Base-by-base conservation (phyloP, 768 basidiomycete species). In the Macrolepiota fuliginosa region DNA sequence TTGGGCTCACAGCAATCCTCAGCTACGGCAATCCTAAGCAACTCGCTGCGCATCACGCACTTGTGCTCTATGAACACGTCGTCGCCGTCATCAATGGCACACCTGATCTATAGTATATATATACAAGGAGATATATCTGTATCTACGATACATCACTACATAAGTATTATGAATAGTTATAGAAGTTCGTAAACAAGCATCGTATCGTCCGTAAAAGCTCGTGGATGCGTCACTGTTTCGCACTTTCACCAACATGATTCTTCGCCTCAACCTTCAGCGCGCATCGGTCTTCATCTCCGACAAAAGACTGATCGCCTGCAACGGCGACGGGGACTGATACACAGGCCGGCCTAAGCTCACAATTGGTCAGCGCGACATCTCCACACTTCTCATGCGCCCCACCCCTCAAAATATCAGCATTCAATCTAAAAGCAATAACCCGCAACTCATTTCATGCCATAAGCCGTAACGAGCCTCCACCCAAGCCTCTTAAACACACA, bases 351-450 rank as follows among this genome's bases (percentile, higher is more conserved):
- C 70, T 37, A n/a, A 85, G 58, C 19, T 89, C 91, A 67, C 92
- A 94, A 72, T 94, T 88, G 56, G 81, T 78, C 10, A 92, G 92
- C 12, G 92, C 92, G 50, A 83, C 68, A 70, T 95, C 92, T 17
- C 92, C 92, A 67, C 93, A 95, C 70, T 92, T 93, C 64, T 91
- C 80, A 69, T 95, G 92, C n/a, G 90, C 83, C 67, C 92, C 91
- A 66, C 5, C 54, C 45, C 58, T 60, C 51, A 64, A 36, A 17
- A 22, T 17, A 62, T 29, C 47, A 66, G 58, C 32, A 19, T 39
- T n/a, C 49, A 15, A 35, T 32, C 62, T 52, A 49, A 47, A 35
- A 39, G 47, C 54, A 27, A n/a, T 45, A 54, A 47, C 55, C 55
- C 58, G n/a, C 9, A 52, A 71, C 82, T 58, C 60, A 89, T 86